Evolutionary conservation across 495 filamentous ascomycete genomes (phyloP), one percentile per base, ranked within the genome.

Genomic region (Penicillium arizonense): DNA sequence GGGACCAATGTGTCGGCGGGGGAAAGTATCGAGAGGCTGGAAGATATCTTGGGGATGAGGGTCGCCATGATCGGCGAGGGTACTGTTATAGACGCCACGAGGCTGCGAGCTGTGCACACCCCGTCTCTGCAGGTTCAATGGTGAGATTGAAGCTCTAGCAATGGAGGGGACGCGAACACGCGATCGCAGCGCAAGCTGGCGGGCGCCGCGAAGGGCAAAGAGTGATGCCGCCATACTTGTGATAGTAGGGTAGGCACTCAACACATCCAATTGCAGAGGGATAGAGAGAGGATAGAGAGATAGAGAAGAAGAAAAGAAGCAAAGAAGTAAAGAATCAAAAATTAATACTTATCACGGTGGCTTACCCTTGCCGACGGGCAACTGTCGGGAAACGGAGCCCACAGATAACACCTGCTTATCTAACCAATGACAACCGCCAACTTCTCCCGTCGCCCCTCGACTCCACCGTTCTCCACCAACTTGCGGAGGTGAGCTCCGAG

Each of bases 1-100:
- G n/a, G 94, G 94, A 3, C 94, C 94, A 72, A 97, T 96, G 65
- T 98, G 94, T n/a, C 94, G 84, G 23, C 86, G 77, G 44, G 88
- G 79, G 65, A 98, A 98, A 21, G 84, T 88, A 71, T 81, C 77
- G 52, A 80, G 68, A 38, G 77, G 77, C 40, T 78, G 74, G 58
- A 76, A 75, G 24, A 72, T 49, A 57, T 77, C 72, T 44, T 62
- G 65, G 23, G 72, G 72, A 44, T 75, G 71, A 28, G 72, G 69
- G 24, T 70, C 74, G 18, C 74, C 74, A 56, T 75, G 72, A 44
- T 69, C 74, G 35, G 64, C 53, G 13, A 74, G 13, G 16, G 74
- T 68, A 59, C 71, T 75, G 26, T 72, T 73, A 43, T 77, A 71
- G 7, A 77, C 71, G 32, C 63, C 57, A 23, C 74, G 68, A 16